Base-by-base conservation (phyloP, 495 filamentous ascomycete genomes). In the Podospora conica region DNA sequence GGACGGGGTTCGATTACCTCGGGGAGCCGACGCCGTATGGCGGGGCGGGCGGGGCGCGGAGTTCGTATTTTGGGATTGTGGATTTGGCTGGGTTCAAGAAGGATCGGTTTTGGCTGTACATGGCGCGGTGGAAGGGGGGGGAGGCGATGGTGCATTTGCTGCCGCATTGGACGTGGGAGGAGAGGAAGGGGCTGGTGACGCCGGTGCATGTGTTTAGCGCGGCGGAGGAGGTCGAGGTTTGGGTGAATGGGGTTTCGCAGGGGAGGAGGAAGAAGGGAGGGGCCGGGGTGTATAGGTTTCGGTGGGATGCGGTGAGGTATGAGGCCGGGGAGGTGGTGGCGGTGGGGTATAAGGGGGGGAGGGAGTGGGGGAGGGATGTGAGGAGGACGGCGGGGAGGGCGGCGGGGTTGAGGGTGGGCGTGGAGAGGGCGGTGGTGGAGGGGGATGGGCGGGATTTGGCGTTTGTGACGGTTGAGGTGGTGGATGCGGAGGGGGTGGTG, bases 101-200 rank as follows among this genome's bases (percentile, higher is more conserved):
- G 68, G 82, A 83, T 55, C 76, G 81, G 3, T 84, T 80, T 63
- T 83, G 74, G 53, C 65, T 82, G 5, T 84, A 84, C 66, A 80
- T 82, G 61, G 68, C 81, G 18, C 75, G 80, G 3, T 84, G 80
- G 82, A 70, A 73, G 2, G 72, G 80, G 8, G 73, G 77, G 25
- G 60, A 79, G 11, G 61, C 60, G 1, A 75, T 78, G 73, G 82
- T 76, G 18, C 81, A 83, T 58, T 75, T 83, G 25, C 74, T 83
- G 21, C 82, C 82, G 21, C 82, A 84, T 63, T 84, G 82, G 82
- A 83, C 76, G 3, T 84, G 81, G 81, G 81, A 81, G 3, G 74
- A 79, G 40, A 69, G 82, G 1, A 72, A 77, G 3, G 79, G 79
- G 0, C 63, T 77, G 64, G 71, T 79, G 3, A 84, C 82, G 20